Percentiles rank a stretch among this genome's conserved stretches.
phyloP scores from a whole-genome alignment of 2,329 filamentous ascomycete genomes.

The Pezicula rhizophila region DNA sequence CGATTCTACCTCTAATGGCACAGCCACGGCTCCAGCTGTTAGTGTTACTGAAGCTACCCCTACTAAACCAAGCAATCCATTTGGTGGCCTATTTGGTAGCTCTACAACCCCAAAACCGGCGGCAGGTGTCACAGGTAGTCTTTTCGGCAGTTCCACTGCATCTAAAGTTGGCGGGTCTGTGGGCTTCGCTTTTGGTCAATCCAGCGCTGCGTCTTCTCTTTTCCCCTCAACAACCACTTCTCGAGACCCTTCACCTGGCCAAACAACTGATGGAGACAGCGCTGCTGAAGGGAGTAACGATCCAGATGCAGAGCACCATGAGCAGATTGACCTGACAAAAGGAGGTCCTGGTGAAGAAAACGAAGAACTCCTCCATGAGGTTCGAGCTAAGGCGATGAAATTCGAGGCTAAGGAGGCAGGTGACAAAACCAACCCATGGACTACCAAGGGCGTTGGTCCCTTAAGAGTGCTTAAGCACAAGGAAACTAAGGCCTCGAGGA shows the following conservation, averaged over 20 bases:
- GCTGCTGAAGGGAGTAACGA: slow-evolving; percentile 16
- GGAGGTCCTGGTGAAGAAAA: slow-evolving; percentile 65
- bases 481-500: slow-evolving; percentile 56
- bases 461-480: slow-evolving; percentile 71
- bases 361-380: slow-evolving; percentile 64
- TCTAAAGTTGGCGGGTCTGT: slow-evolving; percentile 2
- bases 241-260: slow-evolving; percentile 24
- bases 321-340: slow-evolving; percentile 65
- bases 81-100: slow-evolving; percentile 11
- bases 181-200: slow-evolving; percentile 19
- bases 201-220: slow-evolving; percentile 20
- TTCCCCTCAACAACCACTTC: slow-evolving; percentile 26
- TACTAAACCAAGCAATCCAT: slow-evolving; percentile 11
- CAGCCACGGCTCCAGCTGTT: slow-evolving; percentile 11
- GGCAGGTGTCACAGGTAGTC: slow-evolving; percentile 4
- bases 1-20: slow-evolving; percentile 16
- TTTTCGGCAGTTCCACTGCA: not conserved
- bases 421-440: slow-evolving; percentile 56
- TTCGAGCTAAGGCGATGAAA: slow-evolving; percentile 64
- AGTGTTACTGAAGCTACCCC: slow-evolving; percentile 15
- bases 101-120: slow-evolving; percentile 6
- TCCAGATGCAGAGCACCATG: slow-evolving; percentile 53
- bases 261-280: slow-evolving; percentile 25
- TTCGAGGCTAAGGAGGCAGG: slow-evolving; percentile 44
- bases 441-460: slow-evolving; percentile 63